Base-by-base conservation (phyloP, 2,329 filamentous ascomycete species). In the Diplodia mutila region DNA sequence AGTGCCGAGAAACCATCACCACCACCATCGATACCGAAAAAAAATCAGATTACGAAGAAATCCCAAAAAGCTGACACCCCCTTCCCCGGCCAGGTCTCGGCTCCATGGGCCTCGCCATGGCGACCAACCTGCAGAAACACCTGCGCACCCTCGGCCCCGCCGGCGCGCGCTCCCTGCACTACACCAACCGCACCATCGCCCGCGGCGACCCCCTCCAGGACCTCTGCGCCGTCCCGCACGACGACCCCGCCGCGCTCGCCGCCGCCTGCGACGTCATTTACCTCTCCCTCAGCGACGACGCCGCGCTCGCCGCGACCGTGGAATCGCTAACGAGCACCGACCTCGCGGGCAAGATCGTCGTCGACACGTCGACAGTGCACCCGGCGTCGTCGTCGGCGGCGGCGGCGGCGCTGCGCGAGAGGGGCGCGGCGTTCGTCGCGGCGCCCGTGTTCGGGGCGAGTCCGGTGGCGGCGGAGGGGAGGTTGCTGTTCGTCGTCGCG, bases 31-130 rank as follows among this genome's bases (percentile, higher is more conserved):
- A n/a, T n/a, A n/a, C n/a, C n/a, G 21, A 23, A 51, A 21, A 23
- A 16, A 21, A n/a, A 25, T 25, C 9, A 11, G 18, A 34, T 11
- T 16, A 1, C 6, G 16, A 4, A 34, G 3, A 4, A 34, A 21
- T 8, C 8, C 11, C n/a, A 21, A 42, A 27, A n/a, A n/a, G 21
- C 18, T 39, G 66, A 23, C 68, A 59, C 1, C n/a, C 69, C 75
- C 71, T 72, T 6, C 72, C 74, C 12, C 11, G 8, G 11, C 8
- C 55, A 59, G 84, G 84, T 4, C 78, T 86, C 0, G 84, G 84
- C 1, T 85, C 82, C 0, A 86, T 86, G 84, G 84, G 84, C 1
- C 74, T 80, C 0, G 75, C 73, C 1, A 86, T 86, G 84, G 81
- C 84, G 0, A 75, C 73, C 7, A 85, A 86, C 67, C 75, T 86